Conservation (phyloP, 2,329 filamentous ascomycete species). For the Microcera coccophila region DNA sequence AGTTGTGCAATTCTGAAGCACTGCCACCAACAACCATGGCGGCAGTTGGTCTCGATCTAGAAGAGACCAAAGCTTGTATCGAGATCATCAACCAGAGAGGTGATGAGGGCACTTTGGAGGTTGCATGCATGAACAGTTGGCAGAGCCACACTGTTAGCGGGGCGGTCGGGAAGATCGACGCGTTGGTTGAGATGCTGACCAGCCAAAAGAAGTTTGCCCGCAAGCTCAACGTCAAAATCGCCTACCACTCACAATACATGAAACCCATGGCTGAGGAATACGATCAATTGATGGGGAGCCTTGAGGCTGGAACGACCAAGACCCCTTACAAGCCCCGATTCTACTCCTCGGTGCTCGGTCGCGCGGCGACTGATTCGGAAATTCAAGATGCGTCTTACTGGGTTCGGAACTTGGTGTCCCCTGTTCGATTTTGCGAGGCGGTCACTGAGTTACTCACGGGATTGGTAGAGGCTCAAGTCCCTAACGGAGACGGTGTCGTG, state of each 20-base stretch:
- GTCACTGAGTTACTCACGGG: too few relatives aligned
- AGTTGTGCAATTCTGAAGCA: conserved; percentile 31
- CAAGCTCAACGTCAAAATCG: conserved; percentile 42
- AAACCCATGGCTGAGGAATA: conserved; percentile 44
- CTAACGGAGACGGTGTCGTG: too few relatives aligned
- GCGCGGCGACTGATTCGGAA: conserved; percentile 33
- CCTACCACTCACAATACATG: conserved; percentile 52
- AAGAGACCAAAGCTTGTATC: not conserved
- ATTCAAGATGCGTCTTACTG: conserved; percentile 39
- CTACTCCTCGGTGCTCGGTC: conserved; percentile 6
- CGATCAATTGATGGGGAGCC: conserved; percentile 18
- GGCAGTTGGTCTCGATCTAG: conserved; percentile 16
- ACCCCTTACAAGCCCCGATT: not conserved
- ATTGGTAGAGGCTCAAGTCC: too few relatives aligned
- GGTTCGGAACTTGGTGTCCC: conserved; percentile 33
- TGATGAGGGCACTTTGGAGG: conserved; percentile 14
- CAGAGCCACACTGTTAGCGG: conserved; percentile 47
- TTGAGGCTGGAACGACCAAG: too few relatives aligned
- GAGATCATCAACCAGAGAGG: too few relatives aligned
- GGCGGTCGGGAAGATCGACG: conserved; percentile 38
- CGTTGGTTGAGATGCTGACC: conserved; percentile 32
- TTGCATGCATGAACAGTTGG: conserved; percentile 48
- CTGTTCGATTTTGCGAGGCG: conserved; percentile 40
- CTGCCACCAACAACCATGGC: conserved; percentile 25
- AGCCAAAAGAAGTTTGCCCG: conserved; percentile 42